phyloP scores from a whole-genome alignment of 257 asterid species.

The Solanum paucissectum region DNA sequence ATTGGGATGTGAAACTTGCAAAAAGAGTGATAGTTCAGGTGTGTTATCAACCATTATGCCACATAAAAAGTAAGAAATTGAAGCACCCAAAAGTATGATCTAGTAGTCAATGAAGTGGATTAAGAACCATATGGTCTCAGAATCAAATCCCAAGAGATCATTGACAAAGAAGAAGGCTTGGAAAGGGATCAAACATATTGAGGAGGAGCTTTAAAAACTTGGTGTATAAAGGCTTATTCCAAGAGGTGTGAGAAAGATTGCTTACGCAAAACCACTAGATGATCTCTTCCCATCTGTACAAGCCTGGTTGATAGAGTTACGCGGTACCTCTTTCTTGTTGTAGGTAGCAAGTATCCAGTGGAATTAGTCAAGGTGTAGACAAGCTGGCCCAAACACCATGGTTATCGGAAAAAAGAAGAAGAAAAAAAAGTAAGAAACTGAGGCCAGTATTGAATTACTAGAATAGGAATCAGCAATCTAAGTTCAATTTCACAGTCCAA shows the following conservation, averaged over 20 bases:
- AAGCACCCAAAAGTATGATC: neutral
- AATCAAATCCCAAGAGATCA: neutral
- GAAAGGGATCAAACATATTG: neutral
- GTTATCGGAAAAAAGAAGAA: neutral
- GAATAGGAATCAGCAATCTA: neutral
- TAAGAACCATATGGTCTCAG: neutral
- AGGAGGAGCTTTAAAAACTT: neutral
- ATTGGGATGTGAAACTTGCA: neutral
- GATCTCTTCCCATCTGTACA: neutral
- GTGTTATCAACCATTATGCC: neutral
- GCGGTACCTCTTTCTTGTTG: neutral
- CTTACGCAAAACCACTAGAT: neutral
- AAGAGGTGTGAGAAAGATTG: neutral
- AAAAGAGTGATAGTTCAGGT: neutral
- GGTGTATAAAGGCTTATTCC: neutral
- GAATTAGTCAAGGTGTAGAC: neutral
- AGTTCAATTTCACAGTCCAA: neutral
- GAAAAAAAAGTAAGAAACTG: neutral
- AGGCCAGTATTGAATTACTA: neutral
- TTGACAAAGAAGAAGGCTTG: neutral
- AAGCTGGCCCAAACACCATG: neutral
- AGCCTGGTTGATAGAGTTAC: neutral
- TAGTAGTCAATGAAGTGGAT: neutral
- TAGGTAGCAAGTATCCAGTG: neutral
- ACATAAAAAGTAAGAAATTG: neutral